Percentiles rank a stretch among this genome's conserved stretches.
These are phyloP conservation scores for Corylus heterophylla DNA, from an alignment of 306 rosid genomes.

Conservation along the genomic window DNA sequence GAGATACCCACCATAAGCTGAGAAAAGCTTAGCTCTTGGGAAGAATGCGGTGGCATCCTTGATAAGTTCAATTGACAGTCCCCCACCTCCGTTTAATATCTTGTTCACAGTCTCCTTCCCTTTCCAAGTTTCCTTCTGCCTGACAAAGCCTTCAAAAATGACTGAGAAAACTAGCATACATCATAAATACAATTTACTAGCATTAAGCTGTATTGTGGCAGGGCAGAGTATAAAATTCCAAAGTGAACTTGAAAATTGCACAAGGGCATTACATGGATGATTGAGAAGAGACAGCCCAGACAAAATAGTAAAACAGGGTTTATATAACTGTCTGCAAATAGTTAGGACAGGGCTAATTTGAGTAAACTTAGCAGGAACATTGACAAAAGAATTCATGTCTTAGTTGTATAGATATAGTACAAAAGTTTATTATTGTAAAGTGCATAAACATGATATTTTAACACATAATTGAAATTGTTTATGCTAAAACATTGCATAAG, in stretches of 20 bases:
- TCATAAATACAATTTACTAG: neutral
- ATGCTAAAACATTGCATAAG: neutral
- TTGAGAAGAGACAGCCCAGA: slow-evolving; percentile 5
- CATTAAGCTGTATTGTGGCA: neutral
- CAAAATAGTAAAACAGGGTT: neutral
- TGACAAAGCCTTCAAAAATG: slow-evolving; percentile 29
- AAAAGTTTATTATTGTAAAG: neutral
- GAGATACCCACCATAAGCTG: slow-evolving; percentile 81
- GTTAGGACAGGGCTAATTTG: neutral
- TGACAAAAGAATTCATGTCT: neutral
- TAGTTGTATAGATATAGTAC: neutral
- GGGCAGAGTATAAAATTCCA: neutral
- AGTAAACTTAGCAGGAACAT: neutral
- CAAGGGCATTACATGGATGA: slow-evolving; percentile 3
- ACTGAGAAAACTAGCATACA: slow-evolving; percentile 23
- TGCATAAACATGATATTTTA: neutral
- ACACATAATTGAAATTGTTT: neutral
- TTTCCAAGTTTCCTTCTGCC: slow-evolving; percentile 51
- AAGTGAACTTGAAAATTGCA: neutral
- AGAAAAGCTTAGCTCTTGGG: slow-evolving; percentile 76
- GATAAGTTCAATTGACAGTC: slow-evolving; percentile 62
- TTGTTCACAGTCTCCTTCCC: slow-evolving; percentile 58
- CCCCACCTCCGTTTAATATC: slow-evolving; percentile 92
- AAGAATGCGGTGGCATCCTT: slow-evolving; percentile 52
- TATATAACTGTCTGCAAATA: neutral